Percentiles rank a stretch among this genome's conserved stretches.
Evolutionary conservation across 495 filamentous ascomycete species (phyloP).

Genomic region (Penicillium canescens): DNA sequence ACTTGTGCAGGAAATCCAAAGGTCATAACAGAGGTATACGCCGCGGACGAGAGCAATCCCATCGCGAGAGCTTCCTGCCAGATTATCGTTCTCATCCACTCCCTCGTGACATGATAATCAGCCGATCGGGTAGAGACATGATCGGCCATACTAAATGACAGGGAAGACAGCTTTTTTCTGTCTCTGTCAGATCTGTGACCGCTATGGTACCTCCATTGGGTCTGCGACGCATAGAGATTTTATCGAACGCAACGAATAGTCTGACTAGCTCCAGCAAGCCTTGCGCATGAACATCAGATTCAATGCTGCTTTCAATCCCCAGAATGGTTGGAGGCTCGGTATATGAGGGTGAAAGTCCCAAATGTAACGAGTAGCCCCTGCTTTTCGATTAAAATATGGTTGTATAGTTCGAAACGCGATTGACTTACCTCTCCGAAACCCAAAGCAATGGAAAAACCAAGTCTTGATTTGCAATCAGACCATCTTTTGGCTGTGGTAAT

Average conservation of each 20-base stretch:
- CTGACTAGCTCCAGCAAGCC: constrained; percentile 29
- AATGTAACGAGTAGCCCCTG: constrained; percentile 34
- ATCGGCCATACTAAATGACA: constrained; percentile 11
- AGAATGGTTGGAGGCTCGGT: constrained; percentile 11
- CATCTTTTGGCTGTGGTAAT: background rate
- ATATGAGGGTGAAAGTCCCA: constrained; percentile 31
- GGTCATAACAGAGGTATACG: constrained; percentile 59
- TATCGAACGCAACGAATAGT: constrained; percentile 30
- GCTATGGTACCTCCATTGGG: background rate
- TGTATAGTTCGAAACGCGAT: background rate
- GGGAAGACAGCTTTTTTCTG: constrained; percentile 21
- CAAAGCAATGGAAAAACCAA: constrained; percentile 31
- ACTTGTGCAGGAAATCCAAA: constrained; percentile 72
- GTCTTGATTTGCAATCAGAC: constrained; percentile 22
- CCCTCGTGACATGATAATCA: constrained; percentile 32
- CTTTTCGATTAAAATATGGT: background rate
- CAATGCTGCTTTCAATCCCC: background rate
- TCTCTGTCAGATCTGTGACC: constrained; percentile 13
- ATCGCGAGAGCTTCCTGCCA: constrained; percentile 67
- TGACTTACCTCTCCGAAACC: constrained; percentile 33
- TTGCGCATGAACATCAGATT: constrained; percentile 19
- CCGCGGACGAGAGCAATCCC: constrained; percentile 52
- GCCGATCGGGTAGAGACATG: constrained; percentile 22
- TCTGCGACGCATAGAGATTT: constrained; percentile 13
- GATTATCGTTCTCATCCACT: constrained; percentile 76